Base-by-base conservation (phyloP, 1,139 yeast genomes). In the Suhomyces bolitotheri region DNA sequence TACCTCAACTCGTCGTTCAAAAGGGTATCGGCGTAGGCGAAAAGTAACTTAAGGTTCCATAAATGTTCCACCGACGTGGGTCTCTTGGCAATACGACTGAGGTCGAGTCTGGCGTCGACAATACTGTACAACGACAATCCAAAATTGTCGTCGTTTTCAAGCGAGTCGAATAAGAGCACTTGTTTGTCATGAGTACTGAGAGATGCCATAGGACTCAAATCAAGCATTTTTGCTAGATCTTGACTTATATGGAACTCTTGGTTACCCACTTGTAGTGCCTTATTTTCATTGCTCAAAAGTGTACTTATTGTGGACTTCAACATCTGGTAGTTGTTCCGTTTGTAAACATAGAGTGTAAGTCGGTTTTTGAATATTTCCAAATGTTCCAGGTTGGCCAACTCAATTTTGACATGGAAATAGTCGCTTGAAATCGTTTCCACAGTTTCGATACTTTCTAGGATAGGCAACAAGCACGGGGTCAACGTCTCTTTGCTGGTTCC, bases 401-500 rank as follows among this genome's bases (percentile, higher is more conserved):
- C 73, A 38, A 67, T 62, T 16, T 49, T 46, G 7, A 78, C 68
- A 11, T 67, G 64, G 49, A 74, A 76, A 49, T 71, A 69, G 21
- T 71, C 71, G 1, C 58, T 51, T 3, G 77, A 69, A 7, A 53
- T 47, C 0, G 80, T 69, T 28, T 63, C 58, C 6, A 79, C 61
- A 4, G 54, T 51, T n/a, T 40, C 34, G 13, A 88, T 77, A 0
- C 62, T 61, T 14, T 66, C 63, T 21, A 85, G 55, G 25, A 76
- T 73, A 0, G 96, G 95, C 22, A 89, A 58, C 29, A 88, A 58
- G 47, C 87, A 78, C 0, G 97, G 96, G 1, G 94, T 64, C 29
- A 46, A 40, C 4, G 60, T 48, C 7, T 56, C 57, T 4, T 54
- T 44, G 1, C 50, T 43, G 5, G 50, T 44, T 5, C 50, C 50